A percentile compares a stretch with the other conserved stretches of the same genome.
Conservation (phyloP, 2,329 filamentous ascomycete species). For the Pseudocercospora fijiensis region DNA sequence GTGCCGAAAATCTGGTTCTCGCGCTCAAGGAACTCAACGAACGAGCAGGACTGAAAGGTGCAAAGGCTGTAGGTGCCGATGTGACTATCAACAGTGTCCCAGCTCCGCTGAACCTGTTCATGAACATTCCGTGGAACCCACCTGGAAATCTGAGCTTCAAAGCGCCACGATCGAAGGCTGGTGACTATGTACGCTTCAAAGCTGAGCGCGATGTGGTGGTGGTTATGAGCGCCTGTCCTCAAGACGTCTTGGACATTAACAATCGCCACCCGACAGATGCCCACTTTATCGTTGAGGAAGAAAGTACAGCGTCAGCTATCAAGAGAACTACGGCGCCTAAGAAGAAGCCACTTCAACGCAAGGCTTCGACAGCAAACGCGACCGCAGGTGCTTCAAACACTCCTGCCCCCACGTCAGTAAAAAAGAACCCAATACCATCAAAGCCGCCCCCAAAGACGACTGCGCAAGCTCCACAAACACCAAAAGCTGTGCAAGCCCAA, state of each 20-base stretch:
- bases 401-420: constrained; percentile 15
- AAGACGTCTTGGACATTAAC: constrained; percentile 48
- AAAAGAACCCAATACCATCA: constrained; percentile 15
- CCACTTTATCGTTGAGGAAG: constrained; percentile 44
- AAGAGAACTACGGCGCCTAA: constrained; percentile 27
- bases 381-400: constrained; percentile 14
- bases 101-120: constrained; percentile 50
- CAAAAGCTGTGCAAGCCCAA: constrained; percentile 8
- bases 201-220: constrained; percentile 49
- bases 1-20: constrained; percentile 51
- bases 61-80: constrained; percentile 48
- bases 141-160: constrained; percentile 46
- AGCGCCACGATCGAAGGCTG: constrained; percentile 41
- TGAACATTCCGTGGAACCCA: constrained; percentile 49
- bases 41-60: constrained; percentile 47
- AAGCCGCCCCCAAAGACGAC: constrained; percentile 12
- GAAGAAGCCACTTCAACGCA: constrained; percentile 25
- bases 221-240: constrained; percentile 50
- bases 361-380: constrained; percentile 13
- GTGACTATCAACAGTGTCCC: constrained; percentile 51
- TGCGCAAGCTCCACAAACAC: constrained; percentile 9
- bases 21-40: constrained; percentile 51
- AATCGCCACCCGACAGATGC: constrained; percentile 43
- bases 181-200: constrained; percentile 47
- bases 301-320: constrained; percentile 18